These are phyloP conservation scores for Talaromyces sp. DNA, from an alignment of 2,329 filamentous ascomycete genomes.

Conservation along the genomic window DNA sequence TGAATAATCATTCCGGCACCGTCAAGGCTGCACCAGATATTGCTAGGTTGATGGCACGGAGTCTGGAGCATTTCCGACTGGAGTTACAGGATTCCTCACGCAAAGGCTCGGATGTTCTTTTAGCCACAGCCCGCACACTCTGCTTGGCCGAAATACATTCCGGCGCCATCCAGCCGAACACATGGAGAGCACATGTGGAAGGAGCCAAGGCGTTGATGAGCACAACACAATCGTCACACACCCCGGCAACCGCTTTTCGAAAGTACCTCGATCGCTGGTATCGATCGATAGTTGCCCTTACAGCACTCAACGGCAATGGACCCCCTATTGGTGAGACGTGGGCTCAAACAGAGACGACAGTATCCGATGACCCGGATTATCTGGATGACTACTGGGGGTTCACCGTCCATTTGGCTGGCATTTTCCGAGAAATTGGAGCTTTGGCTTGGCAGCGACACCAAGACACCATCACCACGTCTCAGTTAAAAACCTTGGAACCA, in stretches of 20 bases:
- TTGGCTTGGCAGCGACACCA: constrained; percentile 35
- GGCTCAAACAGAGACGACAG: constrained; percentile 23
- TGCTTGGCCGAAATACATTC: constrained; percentile 47
- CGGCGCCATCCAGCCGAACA: constrained; percentile 40
- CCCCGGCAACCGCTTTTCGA: constrained; percentile 34
- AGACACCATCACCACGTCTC: constrained; percentile 21
- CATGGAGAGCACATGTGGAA: constrained; percentile 46
- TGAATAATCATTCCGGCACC: constrained; percentile 37
- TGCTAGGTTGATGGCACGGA: constrained; percentile 41
- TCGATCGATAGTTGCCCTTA: constrained; percentile 43
- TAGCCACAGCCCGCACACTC: constrained; percentile 45
- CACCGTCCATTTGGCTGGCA: constrained; percentile 38
- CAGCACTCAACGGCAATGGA: constrained; percentile 41
- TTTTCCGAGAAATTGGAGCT: constrained; percentile 42
- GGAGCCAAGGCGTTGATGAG: constrained; percentile 43
- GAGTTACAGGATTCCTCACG: constrained; percentile 38
- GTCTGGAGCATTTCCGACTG: constrained; percentile 42
- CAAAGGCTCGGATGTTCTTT: constrained; percentile 36
- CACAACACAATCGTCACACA: constrained; percentile 25
- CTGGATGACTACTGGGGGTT: constrained; percentile 47
- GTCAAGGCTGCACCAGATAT: constrained; percentile 41
- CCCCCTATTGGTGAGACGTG: constrained; percentile 34
- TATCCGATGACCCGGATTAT: constrained; percentile 32
- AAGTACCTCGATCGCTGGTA: constrained; percentile 44
- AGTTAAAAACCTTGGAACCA: constrained; percentile 14